Conservation (phyloP, 225 moss, liverwort and hornwort species). For the Climacium dendroides region DNA sequence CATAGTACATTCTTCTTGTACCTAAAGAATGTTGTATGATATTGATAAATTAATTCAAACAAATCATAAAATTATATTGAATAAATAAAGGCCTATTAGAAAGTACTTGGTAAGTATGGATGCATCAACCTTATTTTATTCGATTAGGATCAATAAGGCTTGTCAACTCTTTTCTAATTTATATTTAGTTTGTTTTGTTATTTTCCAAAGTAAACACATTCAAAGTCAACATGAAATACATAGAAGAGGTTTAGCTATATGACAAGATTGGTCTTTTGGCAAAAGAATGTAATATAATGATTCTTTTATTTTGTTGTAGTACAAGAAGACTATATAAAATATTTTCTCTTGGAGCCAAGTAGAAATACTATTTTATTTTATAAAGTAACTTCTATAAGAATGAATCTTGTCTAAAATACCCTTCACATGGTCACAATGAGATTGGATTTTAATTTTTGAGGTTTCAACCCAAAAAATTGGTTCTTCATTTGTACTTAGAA, state of each 20-base stretch:
- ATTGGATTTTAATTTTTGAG: background rate
- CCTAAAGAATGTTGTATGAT: background rate
- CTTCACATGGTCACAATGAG: background rate
- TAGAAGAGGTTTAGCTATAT: background rate
- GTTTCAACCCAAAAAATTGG: background rate
- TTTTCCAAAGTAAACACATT: background rate
- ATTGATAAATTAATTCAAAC: background rate
- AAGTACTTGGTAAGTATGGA: background rate
- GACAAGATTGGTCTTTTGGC: background rate
- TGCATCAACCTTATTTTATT: background rate
- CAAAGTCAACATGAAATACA: background rate
- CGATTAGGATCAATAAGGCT: background rate
- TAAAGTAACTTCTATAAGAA: background rate
- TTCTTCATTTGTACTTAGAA: no score
- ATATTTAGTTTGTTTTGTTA: rapidly evolving
- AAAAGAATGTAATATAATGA: background rate
- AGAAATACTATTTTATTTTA: background rate
- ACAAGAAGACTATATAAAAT: background rate
- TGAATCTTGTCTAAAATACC: background rate
- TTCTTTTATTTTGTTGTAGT: background rate
- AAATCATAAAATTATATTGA: background rate
- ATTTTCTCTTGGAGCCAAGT: background rate
- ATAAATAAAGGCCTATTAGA: background rate
- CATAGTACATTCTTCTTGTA: background rate
- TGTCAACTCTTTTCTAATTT: no score